phyloP scores from a whole-genome alignment of 2,329 filamentous ascomycete genomes.

The Cladosporium sphaerospermum region DNA sequence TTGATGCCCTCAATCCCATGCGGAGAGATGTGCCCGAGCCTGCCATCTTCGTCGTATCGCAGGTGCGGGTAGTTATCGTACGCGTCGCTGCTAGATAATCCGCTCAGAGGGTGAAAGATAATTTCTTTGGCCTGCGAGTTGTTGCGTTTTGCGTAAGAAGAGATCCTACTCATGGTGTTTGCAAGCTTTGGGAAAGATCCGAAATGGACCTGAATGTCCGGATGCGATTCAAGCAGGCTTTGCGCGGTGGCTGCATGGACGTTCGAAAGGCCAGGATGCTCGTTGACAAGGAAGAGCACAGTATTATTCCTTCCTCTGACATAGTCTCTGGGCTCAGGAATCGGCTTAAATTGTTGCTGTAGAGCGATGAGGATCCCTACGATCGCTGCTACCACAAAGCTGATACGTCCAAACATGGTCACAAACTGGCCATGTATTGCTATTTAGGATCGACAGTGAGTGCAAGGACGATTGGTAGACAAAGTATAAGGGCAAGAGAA shows the following conservation, averaged over 20 bases:
- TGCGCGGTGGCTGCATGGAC: constrained; percentile 5
- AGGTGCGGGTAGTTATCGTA: neutral
- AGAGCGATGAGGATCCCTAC: constrained; percentile 1
- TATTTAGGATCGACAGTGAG: too few relatives aligned
- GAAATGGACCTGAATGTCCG: constrained; percentile 2
- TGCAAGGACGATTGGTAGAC: too few relatives aligned
- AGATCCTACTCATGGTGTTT: neutral
- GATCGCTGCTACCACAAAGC: neutral
- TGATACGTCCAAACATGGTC: neutral
- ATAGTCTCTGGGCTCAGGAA: constrained; percentile 1
- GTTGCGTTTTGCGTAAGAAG: neutral
- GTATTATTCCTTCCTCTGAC: constrained; percentile 4
- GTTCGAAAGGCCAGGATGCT: constrained; percentile 5
- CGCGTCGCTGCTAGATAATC: neutral
- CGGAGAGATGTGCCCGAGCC: neutral
- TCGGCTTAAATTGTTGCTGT: neutral
- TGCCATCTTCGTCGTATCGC: neutral
- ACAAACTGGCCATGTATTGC: too few relatives aligned
- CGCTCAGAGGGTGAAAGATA: neutral
- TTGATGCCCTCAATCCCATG: constrained; percentile 4
- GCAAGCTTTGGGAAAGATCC: constrained; percentile 1
- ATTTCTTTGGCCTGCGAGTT: neutral
- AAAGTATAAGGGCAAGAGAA: too few relatives aligned
- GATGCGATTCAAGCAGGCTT: constrained; percentile 1
- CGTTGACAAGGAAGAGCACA: neutral